Conservation (phyloP, 176 grass and related monocot species). For the Oryza brachyantha region DNA sequence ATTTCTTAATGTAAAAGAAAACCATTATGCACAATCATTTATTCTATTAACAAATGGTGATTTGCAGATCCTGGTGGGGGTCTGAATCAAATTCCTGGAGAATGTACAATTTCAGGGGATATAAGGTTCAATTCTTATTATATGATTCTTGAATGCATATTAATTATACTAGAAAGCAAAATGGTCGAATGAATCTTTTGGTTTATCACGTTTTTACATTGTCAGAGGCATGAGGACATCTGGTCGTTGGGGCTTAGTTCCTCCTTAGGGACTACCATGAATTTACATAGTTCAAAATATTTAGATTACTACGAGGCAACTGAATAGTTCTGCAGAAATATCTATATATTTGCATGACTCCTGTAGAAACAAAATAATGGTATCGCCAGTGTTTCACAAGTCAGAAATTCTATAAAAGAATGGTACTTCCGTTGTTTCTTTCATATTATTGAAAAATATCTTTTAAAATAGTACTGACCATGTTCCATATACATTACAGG, state of each 20-base stretch:
- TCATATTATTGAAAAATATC: constrained; percentile 11
- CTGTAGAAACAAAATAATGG: not conserved
- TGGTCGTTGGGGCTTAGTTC: not conserved
- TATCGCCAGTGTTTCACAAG: not conserved
- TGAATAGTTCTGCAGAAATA: not conserved
- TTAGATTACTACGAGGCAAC: not conserved
- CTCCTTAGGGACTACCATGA: not conserved
- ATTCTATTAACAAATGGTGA: constrained; percentile 15
- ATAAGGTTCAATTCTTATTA: constrained; percentile 47
- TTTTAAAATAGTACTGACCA: constrained; percentile 25
- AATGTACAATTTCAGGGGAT: constrained; percentile 98
- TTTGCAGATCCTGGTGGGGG: constrained; percentile 88
- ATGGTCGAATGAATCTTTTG: not conserved
- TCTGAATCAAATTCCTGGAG: constrained; percentile 92
- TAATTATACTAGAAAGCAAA: constrained; percentile 3
- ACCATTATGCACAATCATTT: not conserved
- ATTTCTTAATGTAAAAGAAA: not conserved
- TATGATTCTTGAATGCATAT: not conserved
- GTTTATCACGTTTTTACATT: not conserved
- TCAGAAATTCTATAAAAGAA: not conserved
- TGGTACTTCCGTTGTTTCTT: not conserved
- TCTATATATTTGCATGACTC: not conserved
- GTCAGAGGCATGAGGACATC: not conserved
- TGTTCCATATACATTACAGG: constrained; percentile 46
- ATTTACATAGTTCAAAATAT: not conserved